phyloP scores from a whole-genome alignment of 257 asterid species.

The Lavandula angustifolia region DNA sequence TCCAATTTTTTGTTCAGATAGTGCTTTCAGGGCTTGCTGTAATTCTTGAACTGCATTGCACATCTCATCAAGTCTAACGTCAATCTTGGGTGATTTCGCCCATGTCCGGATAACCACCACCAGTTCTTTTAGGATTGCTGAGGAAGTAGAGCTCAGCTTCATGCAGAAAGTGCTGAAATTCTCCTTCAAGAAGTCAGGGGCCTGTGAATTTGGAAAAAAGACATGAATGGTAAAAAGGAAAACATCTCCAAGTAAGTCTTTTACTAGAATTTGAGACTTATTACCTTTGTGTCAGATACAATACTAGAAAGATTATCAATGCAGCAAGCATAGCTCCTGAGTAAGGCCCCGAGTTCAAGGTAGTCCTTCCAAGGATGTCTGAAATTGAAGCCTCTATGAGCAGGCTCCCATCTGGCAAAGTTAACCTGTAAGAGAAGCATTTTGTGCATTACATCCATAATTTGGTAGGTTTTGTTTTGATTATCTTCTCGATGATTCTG shows the following conservation, averaged over 20 bases:
- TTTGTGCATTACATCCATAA: neutral
- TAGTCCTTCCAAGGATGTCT: slow-evolving; percentile 67
- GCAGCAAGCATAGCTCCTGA: slow-evolving; percentile 62
- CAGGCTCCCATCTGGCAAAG: slow-evolving; percentile 70
- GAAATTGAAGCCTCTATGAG: slow-evolving; percentile 59
- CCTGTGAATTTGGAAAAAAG: slow-evolving; percentile 38
- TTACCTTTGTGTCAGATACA: slow-evolving; percentile 50
- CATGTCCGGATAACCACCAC: slow-evolving; percentile 42
- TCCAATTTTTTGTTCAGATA: slow-evolving; percentile 34
- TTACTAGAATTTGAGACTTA: neutral
- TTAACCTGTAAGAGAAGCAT: slow-evolving; percentile 42
- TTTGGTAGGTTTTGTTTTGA: too few relatives aligned
- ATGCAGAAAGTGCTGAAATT: slow-evolving; percentile 47
- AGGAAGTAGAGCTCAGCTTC: slow-evolving; percentile 47
- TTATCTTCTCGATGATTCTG: neutral
- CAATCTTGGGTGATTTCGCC: slow-evolving; percentile 51
- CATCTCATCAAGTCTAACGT: slow-evolving; percentile 51
- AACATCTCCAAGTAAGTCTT: neutral
- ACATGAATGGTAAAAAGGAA: neutral
- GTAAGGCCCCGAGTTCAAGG: slow-evolving; percentile 56
- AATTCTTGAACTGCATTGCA: slow-evolving; percentile 50
- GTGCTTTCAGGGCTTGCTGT: slow-evolving; percentile 43
- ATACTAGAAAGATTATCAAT: slow-evolving; percentile 52
- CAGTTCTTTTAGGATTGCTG: slow-evolving; percentile 57
- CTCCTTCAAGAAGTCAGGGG: slow-evolving; percentile 48